A percentile compares a stretch with the other conserved stretches of the same genome.
Conservation (phyloP, 345 rosid species). For the Salix suchowensis region DNA sequence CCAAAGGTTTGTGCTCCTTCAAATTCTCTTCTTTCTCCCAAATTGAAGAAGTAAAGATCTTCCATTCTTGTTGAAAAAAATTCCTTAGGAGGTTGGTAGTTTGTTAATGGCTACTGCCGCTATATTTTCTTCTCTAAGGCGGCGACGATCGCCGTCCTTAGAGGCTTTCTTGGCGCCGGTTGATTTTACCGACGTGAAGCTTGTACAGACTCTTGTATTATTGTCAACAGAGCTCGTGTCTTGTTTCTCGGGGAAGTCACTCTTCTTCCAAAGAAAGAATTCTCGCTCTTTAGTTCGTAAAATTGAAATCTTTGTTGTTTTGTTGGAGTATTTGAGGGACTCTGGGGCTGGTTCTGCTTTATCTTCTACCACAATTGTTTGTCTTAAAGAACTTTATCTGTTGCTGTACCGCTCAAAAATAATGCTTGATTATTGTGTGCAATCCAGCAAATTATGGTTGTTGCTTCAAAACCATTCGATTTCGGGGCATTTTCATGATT, state of each 20-base stretch:
- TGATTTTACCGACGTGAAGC: constrained; percentile 63
- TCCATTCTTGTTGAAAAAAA: no score
- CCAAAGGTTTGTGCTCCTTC: constrained; percentile 3
- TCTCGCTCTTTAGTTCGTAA: constrained; percentile 69
- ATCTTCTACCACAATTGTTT: constrained; percentile 51
- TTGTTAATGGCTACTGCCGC: constrained; percentile 69
- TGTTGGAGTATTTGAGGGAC: constrained; percentile 61
- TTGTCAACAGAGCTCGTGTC: constrained; percentile 59
- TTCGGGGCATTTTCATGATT: constrained; percentile 90
- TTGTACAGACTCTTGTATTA: constrained; percentile 58
- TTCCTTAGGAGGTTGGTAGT: not conserved
- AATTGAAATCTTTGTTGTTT: constrained; percentile 56
- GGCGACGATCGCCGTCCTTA: constrained; percentile 70
- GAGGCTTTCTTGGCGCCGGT: constrained; percentile 84
- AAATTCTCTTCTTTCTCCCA: not conserved
- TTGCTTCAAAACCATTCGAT: constrained; percentile 74
- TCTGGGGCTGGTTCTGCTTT: constrained; percentile 33
- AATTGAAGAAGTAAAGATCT: not conserved
- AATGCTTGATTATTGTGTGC: constrained; percentile 68
- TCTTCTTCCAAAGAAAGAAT: constrained; percentile 67
- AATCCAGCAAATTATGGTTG: constrained; percentile 87
- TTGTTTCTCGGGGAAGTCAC: constrained; percentile 32
- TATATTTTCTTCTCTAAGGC: constrained; percentile 71
- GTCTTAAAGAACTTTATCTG: constrained; percentile 83
- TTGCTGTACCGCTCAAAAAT: constrained; percentile 82